Base-by-base conservation (phyloP, 139 green algal species). In the Chlorella sp. region DNA sequence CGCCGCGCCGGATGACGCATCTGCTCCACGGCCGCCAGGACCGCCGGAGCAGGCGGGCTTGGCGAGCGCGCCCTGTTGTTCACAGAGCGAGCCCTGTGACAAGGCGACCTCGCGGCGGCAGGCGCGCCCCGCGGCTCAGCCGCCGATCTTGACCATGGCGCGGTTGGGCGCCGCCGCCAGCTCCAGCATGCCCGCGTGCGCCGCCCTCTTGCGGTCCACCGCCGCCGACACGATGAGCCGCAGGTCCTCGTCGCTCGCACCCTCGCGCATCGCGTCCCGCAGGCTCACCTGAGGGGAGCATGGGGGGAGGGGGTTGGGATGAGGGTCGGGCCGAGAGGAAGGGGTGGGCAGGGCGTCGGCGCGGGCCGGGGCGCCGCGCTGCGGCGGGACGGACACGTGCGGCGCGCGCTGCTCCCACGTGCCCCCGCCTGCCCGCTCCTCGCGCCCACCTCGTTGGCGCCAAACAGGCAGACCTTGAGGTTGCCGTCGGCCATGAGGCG, bases 391-490 rank as follows among this genome's bases (percentile, higher is more conserved):
- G n/a, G 21, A 58, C 48, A 58, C 48, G 17, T 58, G 48, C 48
- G 48, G 48, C 21, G 48, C 48, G 21, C 17, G 48, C 48, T 21
- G 17, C 17, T 1, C 17, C 21, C 48, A 58, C 17, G 17, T 21
- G 17, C 48, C 48, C 48, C 15, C 48, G 17, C 48, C 48, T 19
- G 17, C 31, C 27, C 60, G 27, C 60, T 46, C 71, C 71, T 66
- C 67, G 99, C 70, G 75, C 85, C 93, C 41, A 98, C 93, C 82
- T 99, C 96, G 66, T 88, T 93, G 27, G 90, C 84, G 0, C 94
- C 96, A 87, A 99, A 99, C 48, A 99, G 85, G 88, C 96, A 99
- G 35, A 99, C 85, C 75, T 98, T 98, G 45, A 98, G 87, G 70
- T 94, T 97, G 46, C 96, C 96, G 64, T 99, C 96, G 0, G 96